These are phyloP conservation scores for Chondrostereum purpureum DNA, from an alignment of 1,284 basidiomycete genomes.

Conservation along the genomic window DNA sequence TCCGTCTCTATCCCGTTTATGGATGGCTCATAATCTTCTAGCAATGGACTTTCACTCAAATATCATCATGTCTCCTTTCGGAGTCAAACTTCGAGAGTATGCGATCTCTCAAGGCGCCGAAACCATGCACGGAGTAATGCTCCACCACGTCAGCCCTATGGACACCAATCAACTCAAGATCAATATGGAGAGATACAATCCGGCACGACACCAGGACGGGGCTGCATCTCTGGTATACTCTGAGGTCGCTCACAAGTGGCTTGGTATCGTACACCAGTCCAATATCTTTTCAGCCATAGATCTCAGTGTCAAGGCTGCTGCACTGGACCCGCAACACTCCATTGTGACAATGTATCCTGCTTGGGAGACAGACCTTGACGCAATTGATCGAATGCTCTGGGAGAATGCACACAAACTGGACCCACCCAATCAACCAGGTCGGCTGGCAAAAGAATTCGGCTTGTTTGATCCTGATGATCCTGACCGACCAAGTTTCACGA, in stretches of 20 bases:
- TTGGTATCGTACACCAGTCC: background rate
- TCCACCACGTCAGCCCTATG: background rate
- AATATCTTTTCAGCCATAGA: background rate
- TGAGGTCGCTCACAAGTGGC: background rate
- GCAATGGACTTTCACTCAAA: slow-evolving; percentile 6
- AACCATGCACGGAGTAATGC: background rate
- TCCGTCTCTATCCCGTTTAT: background rate
- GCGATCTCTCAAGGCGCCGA: background rate
- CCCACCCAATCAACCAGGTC: slow-evolving; percentile 5
- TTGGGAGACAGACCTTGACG: too few species aligned
- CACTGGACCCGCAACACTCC: background rate
- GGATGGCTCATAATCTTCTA: background rate
- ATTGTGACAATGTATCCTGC: slow-evolving; percentile 11
- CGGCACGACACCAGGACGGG: background rate
- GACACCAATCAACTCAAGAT: background rate
- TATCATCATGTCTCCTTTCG: slow-evolving; percentile 6
- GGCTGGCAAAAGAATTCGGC: slow-evolving; percentile 10
- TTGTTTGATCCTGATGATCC: slow-evolving; percentile 9
- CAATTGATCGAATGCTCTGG: slow-evolving; percentile 7
- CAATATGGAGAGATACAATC: background rate
- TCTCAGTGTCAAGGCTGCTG: background rate
- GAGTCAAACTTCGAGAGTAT: background rate
- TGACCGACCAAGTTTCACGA: slow-evolving; percentile 4
- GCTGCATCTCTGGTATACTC: background rate
- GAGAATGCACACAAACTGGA: background rate